phyloP scores from a whole-genome alignment of 2,329 filamentous ascomycete species.

The Botrytis byssoidea region DNA sequence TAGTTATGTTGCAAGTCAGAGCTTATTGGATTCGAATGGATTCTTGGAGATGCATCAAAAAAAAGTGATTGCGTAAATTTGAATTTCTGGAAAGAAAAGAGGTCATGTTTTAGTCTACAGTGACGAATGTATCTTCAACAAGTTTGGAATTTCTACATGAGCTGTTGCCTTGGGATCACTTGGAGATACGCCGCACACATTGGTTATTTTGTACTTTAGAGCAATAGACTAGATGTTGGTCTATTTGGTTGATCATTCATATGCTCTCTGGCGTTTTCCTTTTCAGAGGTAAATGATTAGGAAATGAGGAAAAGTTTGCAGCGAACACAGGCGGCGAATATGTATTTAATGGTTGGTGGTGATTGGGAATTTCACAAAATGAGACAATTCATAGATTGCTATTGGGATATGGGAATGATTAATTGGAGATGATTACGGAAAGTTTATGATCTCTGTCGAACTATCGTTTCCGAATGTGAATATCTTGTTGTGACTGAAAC shows the following conservation, averaged over 20 bases:
- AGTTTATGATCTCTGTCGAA: background rate
- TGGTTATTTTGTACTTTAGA: background rate
- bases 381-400: background rate
- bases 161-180: background rate
- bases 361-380: background rate
- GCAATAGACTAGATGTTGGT: background rate
- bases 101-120: background rate
- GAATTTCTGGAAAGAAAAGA: background rate
- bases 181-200: background rate
- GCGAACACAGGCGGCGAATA: background rate
- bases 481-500: background rate
- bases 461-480: background rate
- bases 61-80: constrained; percentile 17
- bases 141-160: background rate
- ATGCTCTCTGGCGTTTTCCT: background rate
- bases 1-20: constrained; percentile 40
- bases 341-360: background rate
- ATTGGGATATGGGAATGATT: background rate
- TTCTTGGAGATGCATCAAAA: constrained; percentile 27
- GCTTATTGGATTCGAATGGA: constrained; percentile 37
- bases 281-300: background rate
- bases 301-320: background rate
- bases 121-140: background rate
- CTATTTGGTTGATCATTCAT: background rate
- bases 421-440: background rate